phyloP scores from a whole-genome alignment of 257 asterid species.

The Fraxinus quadrangulata region DNA sequence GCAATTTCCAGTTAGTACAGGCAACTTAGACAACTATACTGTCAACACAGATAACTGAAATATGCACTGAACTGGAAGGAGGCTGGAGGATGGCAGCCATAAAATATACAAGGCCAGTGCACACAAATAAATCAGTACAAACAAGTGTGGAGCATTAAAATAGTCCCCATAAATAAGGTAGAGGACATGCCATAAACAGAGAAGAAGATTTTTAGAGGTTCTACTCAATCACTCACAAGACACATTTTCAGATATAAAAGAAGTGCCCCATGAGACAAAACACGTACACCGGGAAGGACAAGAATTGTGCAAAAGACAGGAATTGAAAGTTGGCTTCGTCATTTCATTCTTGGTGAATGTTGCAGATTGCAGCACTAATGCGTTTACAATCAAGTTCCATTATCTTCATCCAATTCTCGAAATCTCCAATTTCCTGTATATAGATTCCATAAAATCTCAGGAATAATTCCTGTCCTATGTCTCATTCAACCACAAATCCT shows the following conservation, averaged over 20 bases:
- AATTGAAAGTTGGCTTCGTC: conserved; percentile 26
- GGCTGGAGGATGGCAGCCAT: neutral
- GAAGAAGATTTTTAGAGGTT: neutral
- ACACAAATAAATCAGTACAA: neutral
- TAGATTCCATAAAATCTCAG: conserved; percentile 9
- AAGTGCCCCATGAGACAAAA: neutral
- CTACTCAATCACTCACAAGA: neutral
- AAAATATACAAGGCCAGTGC: neutral
- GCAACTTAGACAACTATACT: neutral
- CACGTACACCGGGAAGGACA: neutral
- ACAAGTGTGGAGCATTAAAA: neutral
- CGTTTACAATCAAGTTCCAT: conserved; percentile 95
- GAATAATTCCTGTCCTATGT: conserved; percentile 13
- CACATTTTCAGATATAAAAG: neutral
- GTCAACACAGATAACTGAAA: neutral
- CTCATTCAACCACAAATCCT: neutral
- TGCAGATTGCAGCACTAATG: conserved; percentile 76
- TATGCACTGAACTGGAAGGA: neutral
- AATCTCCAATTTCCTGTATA: conserved; percentile 91
- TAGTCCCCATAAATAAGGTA: neutral
- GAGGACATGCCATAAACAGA: neutral
- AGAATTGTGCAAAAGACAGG: neutral
- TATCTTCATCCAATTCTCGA: conserved; percentile 99
- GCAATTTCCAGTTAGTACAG: neutral
- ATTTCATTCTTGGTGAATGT: conserved; percentile 67